A percentile compares a stretch with the other conserved stretches of the same genome.
These are phyloP conservation scores for Cornus suecica DNA, from an alignment of 148 eudicot genomes.

Conservation along the genomic window DNA sequence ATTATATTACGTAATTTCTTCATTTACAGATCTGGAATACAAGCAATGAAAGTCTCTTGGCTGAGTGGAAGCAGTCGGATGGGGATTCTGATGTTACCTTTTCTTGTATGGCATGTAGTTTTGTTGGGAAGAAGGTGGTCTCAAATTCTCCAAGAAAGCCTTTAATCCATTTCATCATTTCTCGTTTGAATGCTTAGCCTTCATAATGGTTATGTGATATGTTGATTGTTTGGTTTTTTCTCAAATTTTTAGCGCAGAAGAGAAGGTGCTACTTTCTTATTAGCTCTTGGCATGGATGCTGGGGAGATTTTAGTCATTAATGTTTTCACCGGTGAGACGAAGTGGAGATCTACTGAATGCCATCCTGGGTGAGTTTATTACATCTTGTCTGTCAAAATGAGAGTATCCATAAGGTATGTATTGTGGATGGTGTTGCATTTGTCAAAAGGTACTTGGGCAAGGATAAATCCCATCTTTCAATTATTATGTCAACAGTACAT, in stretches of 20 bases:
- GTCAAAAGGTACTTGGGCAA: background rate
- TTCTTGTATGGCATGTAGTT: slow-evolving; percentile 35
- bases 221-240: background rate
- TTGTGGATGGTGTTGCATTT: background rate
- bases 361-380: slow-evolving; percentile 26
- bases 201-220: slow-evolving; percentile 5
- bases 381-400: background rate
- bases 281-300: slow-evolving; percentile 26
- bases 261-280: slow-evolving; percentile 25
- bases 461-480: background rate
- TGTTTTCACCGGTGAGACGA: slow-evolving; percentile 20
- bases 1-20: background rate
- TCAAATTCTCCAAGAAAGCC: background rate
- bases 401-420: background rate
- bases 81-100: slow-evolving; percentile 10
- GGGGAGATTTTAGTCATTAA: slow-evolving; percentile 26
- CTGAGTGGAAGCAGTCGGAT: slow-evolving; percentile 25
- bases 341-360: slow-evolving; percentile 27
- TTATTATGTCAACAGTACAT: background rate
- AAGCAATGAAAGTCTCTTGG: slow-evolving; percentile 24
- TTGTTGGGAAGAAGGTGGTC: slow-evolving; percentile 31
- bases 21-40: slow-evolving; percentile 33
- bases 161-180: background rate
- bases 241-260: slow-evolving; percentile 23
- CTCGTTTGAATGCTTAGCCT: background rate